Evolutionary conservation across 768 basidiomycete genomes (phyloP), one percentile per base, ranked within the genome.

Genomic region (Kwoniella botswanensis): DNA sequence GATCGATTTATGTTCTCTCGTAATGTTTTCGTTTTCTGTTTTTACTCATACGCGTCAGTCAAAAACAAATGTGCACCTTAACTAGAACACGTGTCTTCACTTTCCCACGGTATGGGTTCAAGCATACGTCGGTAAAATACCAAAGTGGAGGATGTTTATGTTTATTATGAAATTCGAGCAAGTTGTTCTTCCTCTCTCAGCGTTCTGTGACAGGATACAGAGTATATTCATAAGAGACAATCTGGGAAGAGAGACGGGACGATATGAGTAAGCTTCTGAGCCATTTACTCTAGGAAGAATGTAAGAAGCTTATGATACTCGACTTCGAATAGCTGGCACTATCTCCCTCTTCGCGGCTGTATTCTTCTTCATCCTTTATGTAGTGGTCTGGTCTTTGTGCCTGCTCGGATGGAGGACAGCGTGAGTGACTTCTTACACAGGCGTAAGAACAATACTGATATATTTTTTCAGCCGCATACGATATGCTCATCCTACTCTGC

Each of bases 351-450:
- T 79, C n/a, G 70, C 78, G 17, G 79, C 82, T n/a, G 56, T 75
- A 11, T 52, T 77, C 29, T 71, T 80, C 22, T 56, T 82, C 13
- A 69, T 76, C 46, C 67, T 74, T 4, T 93, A 91, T 90, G 91
- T 90, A 75, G 65, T 85, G 7, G 81, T 86, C 13, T 93, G 91
- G 90, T 82, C 85, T 12, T 83, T 94, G 63, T 87, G 89, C 43
- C 79, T 92, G 4, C 73, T 93, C 26, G 93, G 92, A 4, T 90
- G 90, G 71, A 79, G 85, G 59, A 85, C 87, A 67, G 92, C 91
- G 93, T 94, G 79, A 82, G 91, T 86, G 21, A 24, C n/a, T 42
- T 15, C 10, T 12, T 11, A 60, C 57, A 11, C 29, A 54, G 12
- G 10, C 24, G n/a, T 50, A 26, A 6, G 35, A 35, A 35, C 7